Conservation (phyloP, 768 basidiomycete genomes). For the Macrolepiota dolichaula region DNA sequence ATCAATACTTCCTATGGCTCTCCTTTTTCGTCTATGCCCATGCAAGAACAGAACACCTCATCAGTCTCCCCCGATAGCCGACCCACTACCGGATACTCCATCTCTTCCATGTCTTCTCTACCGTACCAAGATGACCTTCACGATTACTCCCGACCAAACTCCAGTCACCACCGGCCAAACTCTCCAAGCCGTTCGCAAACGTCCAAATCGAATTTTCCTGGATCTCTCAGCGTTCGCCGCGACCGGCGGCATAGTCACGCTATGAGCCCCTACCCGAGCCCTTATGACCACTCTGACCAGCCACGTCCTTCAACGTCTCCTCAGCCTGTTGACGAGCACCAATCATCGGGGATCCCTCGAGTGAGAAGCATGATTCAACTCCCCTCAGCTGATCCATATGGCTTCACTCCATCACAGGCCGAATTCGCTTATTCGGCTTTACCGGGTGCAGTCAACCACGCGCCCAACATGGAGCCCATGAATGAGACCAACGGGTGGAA, state of each 20-base stretch:
- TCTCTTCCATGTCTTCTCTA: conserved; percentile 76
- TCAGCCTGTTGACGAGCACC: conserved; percentile 57
- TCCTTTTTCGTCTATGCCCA: conserved; percentile 67
- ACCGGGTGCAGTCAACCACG: conserved; percentile 41
- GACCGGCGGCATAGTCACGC: conserved; percentile 82
- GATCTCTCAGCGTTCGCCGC: conserved; percentile 66
- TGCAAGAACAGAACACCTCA: conserved; percentile 66
- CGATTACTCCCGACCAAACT: conserved; percentile 72
- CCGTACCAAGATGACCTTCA: conserved; percentile 61
- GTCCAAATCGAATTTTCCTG: conserved; percentile 55
- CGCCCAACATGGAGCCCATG: conserved; percentile 41
- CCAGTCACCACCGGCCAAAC: conserved; percentile 72
- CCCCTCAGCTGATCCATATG: conserved; percentile 67
- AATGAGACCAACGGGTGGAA: conserved; percentile 44
- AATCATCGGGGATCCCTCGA: conserved; percentile 53
- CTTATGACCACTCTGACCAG: conserved; percentile 66
- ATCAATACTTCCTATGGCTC: conserved; percentile 72
- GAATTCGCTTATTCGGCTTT: conserved; percentile 82
- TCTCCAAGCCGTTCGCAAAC: conserved; percentile 67
- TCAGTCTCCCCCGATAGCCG: conserved; percentile 83
- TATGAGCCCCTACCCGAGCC: conserved; percentile 83
- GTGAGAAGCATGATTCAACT: conserved; percentile 84
- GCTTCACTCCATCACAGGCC: conserved; percentile 60
- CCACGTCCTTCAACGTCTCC: conserved; percentile 66
- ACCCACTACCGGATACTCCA: conserved; percentile 83